Evolutionary conservation across 2,329 filamentous ascomycete genomes (phyloP).

Genomic region (Fusarium compactum): DNA sequence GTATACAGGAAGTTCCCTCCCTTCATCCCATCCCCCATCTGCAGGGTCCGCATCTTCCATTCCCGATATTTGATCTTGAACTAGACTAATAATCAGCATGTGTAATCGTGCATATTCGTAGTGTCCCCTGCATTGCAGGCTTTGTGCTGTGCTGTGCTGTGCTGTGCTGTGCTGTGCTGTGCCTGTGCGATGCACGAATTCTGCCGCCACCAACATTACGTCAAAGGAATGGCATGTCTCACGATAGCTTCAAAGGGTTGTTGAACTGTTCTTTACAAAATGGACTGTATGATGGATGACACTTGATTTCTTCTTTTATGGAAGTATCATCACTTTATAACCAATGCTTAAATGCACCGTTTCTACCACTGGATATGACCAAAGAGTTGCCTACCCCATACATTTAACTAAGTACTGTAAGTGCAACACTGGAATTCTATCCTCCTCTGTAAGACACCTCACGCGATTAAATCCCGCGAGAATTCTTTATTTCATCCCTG

Average conservation of each 20-base stretch:
- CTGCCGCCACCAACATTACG: conserved; percentile 22
- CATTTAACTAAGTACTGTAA: too few relatives aligned
- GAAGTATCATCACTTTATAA: too few relatives aligned
- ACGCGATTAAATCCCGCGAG: conserved; percentile 10
- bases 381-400: too few relatives aligned
- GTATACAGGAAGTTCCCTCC: conserved; percentile 5
- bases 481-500: conserved; percentile 35
- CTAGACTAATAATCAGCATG: conserved; percentile 9
- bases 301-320: background rate
- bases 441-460: conserved; percentile 24
- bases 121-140: conserved; percentile 2
- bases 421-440: conserved; percentile 31
- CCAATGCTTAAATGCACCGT: too few relatives aligned
- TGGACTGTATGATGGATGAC: background rate
- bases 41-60: conserved; percentile 33
- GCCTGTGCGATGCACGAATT: conserved; percentile 4
- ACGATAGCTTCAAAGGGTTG: conserved; percentile 22
- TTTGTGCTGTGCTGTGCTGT: background rate
- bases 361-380: too few relatives aligned
- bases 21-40: conserved; percentile 7
- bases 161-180: background rate
- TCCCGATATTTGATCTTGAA: conserved; percentile 16
- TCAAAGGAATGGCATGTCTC: conserved; percentile 39
- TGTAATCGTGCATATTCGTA: conserved; percentile 17
- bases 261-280: background rate